Base-by-base conservation (phyloP, 192 early-diverging fungal genomes). In the Podila epicladia region DNA sequence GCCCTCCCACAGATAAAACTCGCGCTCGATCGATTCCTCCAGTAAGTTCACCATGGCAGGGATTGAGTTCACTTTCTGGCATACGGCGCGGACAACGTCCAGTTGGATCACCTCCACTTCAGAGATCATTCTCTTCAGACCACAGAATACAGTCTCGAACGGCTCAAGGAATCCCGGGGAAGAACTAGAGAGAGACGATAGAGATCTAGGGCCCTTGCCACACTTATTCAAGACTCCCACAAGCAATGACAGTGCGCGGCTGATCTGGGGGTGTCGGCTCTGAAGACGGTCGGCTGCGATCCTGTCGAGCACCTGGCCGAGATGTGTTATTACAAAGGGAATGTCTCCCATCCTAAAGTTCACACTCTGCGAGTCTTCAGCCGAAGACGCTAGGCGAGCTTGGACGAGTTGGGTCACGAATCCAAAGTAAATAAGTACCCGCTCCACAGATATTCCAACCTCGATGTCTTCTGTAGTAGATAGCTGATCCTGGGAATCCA, bases 1-100 rank as follows among this genome's bases (percentile, higher is more conserved):
- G 13, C 70, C 66, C 20, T 35, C 51, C 71, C 77, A 73, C 0
- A 80, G n/a, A 24, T 69, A 65, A 61, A 80, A 80, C 37, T 80
- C 77, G 2, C 65, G 71, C 28, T 80, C 77, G 2, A 80, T 80
- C 5, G 77, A 66, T 24, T 65, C 77, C 41, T 80, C 77, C 37
- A 80, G 48, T 31, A 80, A 65, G 26, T 60, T 65, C 5, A 80
- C 55, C 77, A 80, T 80, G 0, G 41, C 71, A 3, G 77, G 69
- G 9, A 80, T 72, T 7, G 71, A 73, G 67, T 80, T 80, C 22
- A 73, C 12, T 41, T 65, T 63, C 9, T 69, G 77, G 5, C 70
- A 73, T 0, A 80, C 32, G 32, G 63, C 71, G 24, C 50, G 35
- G 63, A 73, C 58, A 4, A 80, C 20, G 28, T 80, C 77, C 15